Base-by-base conservation (phyloP, 805 yeast species). In the Blastobotrys attinorum region DNA sequence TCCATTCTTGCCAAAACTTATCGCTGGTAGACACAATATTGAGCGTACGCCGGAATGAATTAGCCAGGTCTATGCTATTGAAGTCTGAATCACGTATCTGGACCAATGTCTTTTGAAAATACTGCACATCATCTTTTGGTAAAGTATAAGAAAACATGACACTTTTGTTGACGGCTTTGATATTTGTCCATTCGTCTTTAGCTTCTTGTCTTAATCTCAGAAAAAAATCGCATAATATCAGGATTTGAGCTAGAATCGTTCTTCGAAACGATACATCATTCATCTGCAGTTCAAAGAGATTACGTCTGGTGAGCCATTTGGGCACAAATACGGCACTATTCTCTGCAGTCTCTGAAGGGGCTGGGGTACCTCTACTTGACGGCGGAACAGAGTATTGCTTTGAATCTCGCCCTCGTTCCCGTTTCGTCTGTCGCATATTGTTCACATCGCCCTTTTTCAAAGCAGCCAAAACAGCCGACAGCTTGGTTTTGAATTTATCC, bases 271-370 rank as follows among this genome's bases (percentile, higher is more conserved):
- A 17, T 8, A 50, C 31, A 33, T 63, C 68, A 11, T 53, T 48
- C 3, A 63, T 50, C 40, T 64, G 61, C 5, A 64, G 47, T 13
- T 57, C 58, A 42, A 64, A 62, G 18, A 63, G 46, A 17, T 55
- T 54, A 6, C 48, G 48, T 31, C 56, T 47, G 2, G 68, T 63
- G n/a, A 63, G 54, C 64, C 66, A 62, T 43, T 62, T 63, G 27
- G 67, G 65, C 3, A 48, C 48, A 46, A 60, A 48, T 15, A 54
- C 41, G 7, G 29, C 10, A 7, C 10, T 8, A 25, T 25, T 25
- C 16, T 46, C 47, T 22, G 45, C 47, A 20, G 33, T 31, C 3
- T 21, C 23, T 18, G 20, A 15, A 13, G 39, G 25, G 22, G 13
- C 39, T n/a, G 23, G 31, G 4, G 39, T 20, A n/a, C n/a, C n/a